Conservation (phyloP, 2,329 filamentous ascomycete species). For the Xylaria sp. region DNA sequence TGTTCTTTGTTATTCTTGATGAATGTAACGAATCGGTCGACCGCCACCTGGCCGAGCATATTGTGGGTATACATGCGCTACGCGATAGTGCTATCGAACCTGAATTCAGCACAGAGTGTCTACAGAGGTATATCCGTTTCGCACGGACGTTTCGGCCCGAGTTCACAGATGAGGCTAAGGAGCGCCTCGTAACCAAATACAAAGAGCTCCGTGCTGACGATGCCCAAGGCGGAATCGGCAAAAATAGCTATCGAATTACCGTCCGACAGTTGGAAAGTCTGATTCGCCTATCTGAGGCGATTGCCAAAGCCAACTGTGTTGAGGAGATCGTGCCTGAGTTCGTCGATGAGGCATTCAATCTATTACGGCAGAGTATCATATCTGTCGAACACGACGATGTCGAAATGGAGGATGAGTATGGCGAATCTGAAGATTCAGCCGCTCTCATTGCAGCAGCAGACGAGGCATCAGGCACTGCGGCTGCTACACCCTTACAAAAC, state of each 20-base stretch:
- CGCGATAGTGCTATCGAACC: conserved; percentile 91
- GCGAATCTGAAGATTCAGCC: conserved; percentile 58
- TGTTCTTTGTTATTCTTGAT: conserved; percentile 97
- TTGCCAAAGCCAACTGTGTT: conserved; percentile 96
- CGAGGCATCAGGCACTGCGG: conserved; percentile 60
- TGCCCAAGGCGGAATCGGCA: conserved; percentile 89
- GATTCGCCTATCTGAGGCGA: conserved; percentile 96
- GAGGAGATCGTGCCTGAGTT: conserved; percentile 86
- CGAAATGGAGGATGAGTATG: conserved; percentile 84
- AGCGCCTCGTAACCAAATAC: conserved; percentile 88
- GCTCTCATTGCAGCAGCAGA: conserved; percentile 59
- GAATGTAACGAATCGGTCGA: conserved; percentile 95
- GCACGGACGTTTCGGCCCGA: conserved; percentile 93
- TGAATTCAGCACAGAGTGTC: conserved; percentile 94
- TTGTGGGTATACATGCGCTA: conserved; percentile 91
- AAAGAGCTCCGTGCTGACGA: conserved; percentile 95
- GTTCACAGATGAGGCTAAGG: conserved; percentile 88
- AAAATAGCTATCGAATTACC: conserved; percentile 97
- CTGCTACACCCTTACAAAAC: conserved; percentile 44
- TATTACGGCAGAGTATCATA: conserved; percentile 94
- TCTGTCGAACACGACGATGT: conserved; percentile 98
- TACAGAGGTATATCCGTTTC: conserved; percentile 97
- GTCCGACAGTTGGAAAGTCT: conserved; percentile 95
- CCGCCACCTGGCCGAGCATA: conserved; percentile 90
- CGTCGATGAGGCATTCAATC: conserved; percentile 90